Conservation (phyloP, 2,329 filamentous ascomycete genomes). For the Hymenoscyphus scutula region DNA sequence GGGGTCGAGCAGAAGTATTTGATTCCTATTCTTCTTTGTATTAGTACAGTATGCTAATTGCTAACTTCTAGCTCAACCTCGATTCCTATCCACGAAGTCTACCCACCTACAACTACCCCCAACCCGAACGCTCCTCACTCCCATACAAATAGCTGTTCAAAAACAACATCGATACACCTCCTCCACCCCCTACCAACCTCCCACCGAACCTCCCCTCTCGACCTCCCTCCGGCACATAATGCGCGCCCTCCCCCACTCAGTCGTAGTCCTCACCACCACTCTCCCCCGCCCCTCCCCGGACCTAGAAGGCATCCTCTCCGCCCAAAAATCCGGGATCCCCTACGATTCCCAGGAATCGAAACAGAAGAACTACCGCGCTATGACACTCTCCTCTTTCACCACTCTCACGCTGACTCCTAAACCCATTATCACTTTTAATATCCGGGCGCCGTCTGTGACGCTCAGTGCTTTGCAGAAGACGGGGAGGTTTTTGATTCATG, state of each 20-base stretch:
- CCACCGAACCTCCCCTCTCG: constrained; percentile 17
- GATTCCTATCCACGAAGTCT: neutral
- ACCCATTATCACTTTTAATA: constrained; percentile 37
- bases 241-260: constrained; percentile 32
- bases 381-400: constrained; percentile 38
- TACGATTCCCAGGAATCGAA: neutral
- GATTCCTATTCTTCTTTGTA: neutral
- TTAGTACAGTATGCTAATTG: neutral
- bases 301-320: constrained; percentile 1
- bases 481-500: constrained; percentile 30
- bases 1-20: constrained; percentile 8
- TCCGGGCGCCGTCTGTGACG: constrained; percentile 33
- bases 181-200: neutral
- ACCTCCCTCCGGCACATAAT: constrained; percentile 30
- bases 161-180: neutral
- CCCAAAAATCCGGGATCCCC: neutral
- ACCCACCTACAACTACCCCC: too few relatives aligned
- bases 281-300: neutral
- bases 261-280: constrained; percentile 33
- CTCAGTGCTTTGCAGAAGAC: constrained; percentile 25
- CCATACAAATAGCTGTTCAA: neutral
- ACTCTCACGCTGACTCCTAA: constrained; percentile 32
- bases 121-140: neutral
- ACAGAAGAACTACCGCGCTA: constrained; percentile 22
- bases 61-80: neutral